phyloP scores from a whole-genome alignment of 1,139 yeast genomes.

The Yamadazyma trypodendri region DNA sequence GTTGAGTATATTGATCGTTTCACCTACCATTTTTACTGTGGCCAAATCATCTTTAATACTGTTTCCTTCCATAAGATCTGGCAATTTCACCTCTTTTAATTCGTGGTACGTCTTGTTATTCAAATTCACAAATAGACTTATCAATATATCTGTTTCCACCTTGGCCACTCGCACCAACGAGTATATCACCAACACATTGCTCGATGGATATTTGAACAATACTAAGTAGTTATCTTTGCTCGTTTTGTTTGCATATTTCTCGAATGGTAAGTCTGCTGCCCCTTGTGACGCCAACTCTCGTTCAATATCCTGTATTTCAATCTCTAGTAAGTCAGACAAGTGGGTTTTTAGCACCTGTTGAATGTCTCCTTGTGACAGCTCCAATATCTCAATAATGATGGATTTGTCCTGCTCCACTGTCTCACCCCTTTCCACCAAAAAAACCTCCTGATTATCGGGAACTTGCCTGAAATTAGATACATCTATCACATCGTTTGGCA shows the following conservation, averaged over 20 bases:
- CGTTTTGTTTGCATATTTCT: background rate
- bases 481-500: constrained; percentile 63
- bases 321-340: constrained; percentile 39
- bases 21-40: constrained; percentile 18
- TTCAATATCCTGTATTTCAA: constrained; percentile 8
- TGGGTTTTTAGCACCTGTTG: constrained; percentile 39
- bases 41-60: constrained; percentile 17
- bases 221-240: constrained; percentile 5
- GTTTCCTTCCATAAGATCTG: constrained; percentile 8
- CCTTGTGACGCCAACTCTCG: constrained; percentile 1
- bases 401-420: constrained; percentile 50
- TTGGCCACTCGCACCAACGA: constrained; percentile 52
- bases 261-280: background rate
- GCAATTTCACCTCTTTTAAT: constrained; percentile 1
- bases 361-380: constrained; percentile 39
- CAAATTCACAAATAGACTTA: constrained; percentile 30
- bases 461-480: constrained; percentile 74
- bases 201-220: constrained; percentile 6
- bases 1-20: constrained; percentile 35
- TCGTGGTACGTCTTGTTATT: constrained; percentile 4
- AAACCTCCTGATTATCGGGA: constrained; percentile 90
- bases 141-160: constrained; percentile 59
- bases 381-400: constrained; percentile 70
- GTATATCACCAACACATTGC: constrained; percentile 18
- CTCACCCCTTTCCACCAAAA: constrained; percentile 40